Evolutionary conservation across 2,329 filamentous ascomycete genomes (phyloP).

Genomic region (Fusarium euwallaceae): DNA sequence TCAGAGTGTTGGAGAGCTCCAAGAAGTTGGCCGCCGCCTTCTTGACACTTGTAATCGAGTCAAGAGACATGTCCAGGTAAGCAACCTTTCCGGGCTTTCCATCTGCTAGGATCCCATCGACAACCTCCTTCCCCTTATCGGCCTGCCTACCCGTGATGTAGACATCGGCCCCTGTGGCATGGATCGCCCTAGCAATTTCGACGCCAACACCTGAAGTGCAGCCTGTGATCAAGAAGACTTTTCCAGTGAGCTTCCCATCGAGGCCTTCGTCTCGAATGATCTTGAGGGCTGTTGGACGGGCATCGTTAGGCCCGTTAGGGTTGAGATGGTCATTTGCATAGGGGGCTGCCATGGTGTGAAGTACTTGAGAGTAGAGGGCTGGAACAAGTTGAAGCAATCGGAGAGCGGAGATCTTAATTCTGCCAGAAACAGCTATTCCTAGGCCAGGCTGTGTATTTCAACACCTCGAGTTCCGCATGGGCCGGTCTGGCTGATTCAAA

Average conservation of each 20-base stretch:
- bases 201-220: background rate
- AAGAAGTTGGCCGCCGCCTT: background rate
- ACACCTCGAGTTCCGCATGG: background rate
- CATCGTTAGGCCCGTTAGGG: background rate
- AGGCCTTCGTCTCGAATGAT: background rate
- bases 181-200: background rate
- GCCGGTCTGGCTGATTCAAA: background rate
- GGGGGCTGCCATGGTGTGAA: background rate
- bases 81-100: background rate
- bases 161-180: background rate
- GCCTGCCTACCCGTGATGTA: background rate
- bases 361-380: background rate
- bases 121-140: background rate
- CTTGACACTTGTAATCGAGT: background rate
- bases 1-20: background rate
- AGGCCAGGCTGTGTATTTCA: background rate
- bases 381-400: background rate
- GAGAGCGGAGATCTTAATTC: background rate
- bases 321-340: background rate
- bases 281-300: background rate
- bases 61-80: background rate
- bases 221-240: background rate
- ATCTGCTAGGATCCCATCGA: background rate
- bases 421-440: background rate
- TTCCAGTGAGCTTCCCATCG: background rate